phyloP scores from a whole-genome alignment of 176 grass and related monocot species.

The Carex pumila region DNA sequence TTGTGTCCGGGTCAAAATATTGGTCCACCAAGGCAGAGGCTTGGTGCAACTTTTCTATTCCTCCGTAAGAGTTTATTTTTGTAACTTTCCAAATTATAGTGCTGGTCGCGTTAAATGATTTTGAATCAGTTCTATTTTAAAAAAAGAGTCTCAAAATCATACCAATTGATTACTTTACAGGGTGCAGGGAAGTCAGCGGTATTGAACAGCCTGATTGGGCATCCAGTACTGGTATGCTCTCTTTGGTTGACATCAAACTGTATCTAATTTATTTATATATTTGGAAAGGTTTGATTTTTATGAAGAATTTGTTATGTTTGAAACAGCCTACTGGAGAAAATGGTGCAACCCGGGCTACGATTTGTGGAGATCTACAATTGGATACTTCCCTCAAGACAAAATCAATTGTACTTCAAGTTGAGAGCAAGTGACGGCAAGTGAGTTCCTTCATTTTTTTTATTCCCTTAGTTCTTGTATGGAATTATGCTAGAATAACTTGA shows the following conservation, averaged over 20 bases:
- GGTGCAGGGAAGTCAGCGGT: conserved; percentile 90
- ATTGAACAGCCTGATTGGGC: conserved; percentile 90
- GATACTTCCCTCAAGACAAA: conserved; percentile 73
- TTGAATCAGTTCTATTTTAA: too few species aligned
- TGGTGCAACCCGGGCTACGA: conserved; percentile 81
- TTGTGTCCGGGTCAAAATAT: too few species aligned
- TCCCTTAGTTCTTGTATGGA: neutral
- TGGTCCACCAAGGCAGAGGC: too few species aligned
- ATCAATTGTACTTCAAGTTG: conserved; percentile 87
- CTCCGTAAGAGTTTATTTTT: too few species aligned
- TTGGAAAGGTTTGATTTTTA: neutral
- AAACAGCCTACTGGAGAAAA: conserved; percentile 89
- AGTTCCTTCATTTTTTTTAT: conserved; percentile 21
- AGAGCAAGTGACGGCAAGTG: conserved; percentile 94
- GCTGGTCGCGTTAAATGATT: too few species aligned
- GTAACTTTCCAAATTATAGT: too few species aligned
- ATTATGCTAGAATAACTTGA: neutral
- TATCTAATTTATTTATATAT: neutral
- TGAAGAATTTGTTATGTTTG: neutral
- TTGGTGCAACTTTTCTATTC: too few species aligned
- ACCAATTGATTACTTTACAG: conserved; percentile 24
- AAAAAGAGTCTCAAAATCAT: neutral
- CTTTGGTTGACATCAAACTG: neutral
- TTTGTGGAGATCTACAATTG: conserved; percentile 64
- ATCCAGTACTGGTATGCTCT: conserved; percentile 78